Base-by-base conservation (phyloP, 371 early-diverging fungal species). In the Haplosporangium sp. region DNA sequence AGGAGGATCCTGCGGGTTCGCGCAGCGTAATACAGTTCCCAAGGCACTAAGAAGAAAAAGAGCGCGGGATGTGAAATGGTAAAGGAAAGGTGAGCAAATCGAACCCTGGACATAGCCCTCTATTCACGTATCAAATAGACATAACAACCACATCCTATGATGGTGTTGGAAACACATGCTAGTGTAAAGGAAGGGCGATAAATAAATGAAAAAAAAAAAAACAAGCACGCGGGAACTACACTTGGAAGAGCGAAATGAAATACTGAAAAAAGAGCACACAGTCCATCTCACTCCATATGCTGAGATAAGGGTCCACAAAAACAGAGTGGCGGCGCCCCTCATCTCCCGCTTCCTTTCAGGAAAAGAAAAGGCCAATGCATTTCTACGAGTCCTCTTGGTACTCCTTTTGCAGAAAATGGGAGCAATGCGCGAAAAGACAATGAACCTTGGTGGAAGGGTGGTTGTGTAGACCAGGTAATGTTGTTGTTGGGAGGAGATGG, bases 11-110 rank as follows among this genome's bases (percentile, higher is more conserved):
- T 82, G 58, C 89, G 76, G 7, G 84, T 83, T 55, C 86, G 80
- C 21, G 91, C 89, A 55, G 90, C 86, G 72, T 89, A 87, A 67
- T 91, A 91, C 51, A 90, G 83, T 38, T 87, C 84, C 91, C 91
- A 91, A 13, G 91, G 91, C 5, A 89, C 90, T 91, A 81, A 62
- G 36, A 14, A 48, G 18, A 12, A 71, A 14, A 18, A 29, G 23
- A 52, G 36, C 12, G 29, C 42, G 50, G 53, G 37, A 59, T 12
- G 47, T 41, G 53, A 23, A 48, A 37, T 6, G 47, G 51, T 21
- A 57, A 38, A 55, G 18, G 13, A 52, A 8, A 11, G 61, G 41
- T 62, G 42, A 62, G 66, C 43, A 62, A 62, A 62, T 53, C 40
- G 5, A 37, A 18, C 16, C 29, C 46, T 18, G 21, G 12, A 38